Evolutionary conservation across 1,284 basidiomycete species (phyloP), one percentile per base, ranked within the genome.

Genomic region (Ceratorhiza oryzae-sativae): DNA sequence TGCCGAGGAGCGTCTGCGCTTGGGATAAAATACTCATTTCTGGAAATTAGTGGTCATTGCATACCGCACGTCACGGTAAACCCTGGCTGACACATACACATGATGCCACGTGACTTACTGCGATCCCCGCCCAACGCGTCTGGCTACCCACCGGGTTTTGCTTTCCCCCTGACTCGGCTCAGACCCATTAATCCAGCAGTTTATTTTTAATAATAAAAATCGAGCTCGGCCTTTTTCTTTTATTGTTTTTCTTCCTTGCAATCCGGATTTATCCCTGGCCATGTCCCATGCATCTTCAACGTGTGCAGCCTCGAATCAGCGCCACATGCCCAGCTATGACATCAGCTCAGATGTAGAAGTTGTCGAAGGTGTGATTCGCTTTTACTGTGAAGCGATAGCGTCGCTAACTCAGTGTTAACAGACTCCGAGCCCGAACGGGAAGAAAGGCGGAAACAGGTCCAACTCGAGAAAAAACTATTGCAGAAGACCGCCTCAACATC

Each of bases 21-120:
- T 68, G 65, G 8, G 36, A 56, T 68, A 63, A 63, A 63, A 68
- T 68, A 39, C 34, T 68, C 65, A 68, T 68, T 39, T 68, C 51
- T 27, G 51, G 30, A 42, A 55, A 56, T 55, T 23, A 51, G 39
- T 42, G 65, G 65, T 59, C 58, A 56, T 49, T 55, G 36, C 65
- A 65, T 65, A 30, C 48, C 20, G 27, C 45, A 67, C 23, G 63
- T 67, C 63, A 67, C 49, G 34, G 25, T 32, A 30, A 30, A 27
- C 41, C 39, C 48, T 41, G 65, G 20, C 15, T 53, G 49, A 53
- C 20, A 27, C 25, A 53, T 39, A 39, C 8, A 39, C 8, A 6
- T 6, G 12, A 2, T 27, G 2, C 6, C 61, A 63, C 61, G 61
- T 63, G 61, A 63, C 61, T 49, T 63, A 10, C 46, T 30, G 5